A percentile compares a stretch with the other conserved stretches of the same genome.
Conservation (phyloP, 108 stramenopile species). For the Discostella pseudostelligera region DNA sequence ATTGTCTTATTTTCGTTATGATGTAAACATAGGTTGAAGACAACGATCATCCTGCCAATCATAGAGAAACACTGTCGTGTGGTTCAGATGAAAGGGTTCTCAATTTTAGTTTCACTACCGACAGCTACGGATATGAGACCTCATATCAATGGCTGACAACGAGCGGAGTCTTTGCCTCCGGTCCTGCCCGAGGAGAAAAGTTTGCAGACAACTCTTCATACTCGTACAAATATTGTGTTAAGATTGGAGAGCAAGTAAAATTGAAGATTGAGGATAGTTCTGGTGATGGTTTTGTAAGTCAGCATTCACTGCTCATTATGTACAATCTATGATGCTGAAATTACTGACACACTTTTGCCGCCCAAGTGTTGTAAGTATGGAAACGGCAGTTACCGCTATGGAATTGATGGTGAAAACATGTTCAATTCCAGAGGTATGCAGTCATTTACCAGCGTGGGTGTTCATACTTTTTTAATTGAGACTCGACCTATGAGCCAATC, state of each 20-base stretch:
- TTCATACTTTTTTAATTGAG: neutral
- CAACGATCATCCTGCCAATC: neutral
- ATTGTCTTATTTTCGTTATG: neutral
- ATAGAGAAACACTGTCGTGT: neutral
- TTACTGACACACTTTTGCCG: neutral
- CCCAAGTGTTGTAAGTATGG: slow-evolving; percentile 7
- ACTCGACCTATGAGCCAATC: neutral
- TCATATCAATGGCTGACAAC: neutral
- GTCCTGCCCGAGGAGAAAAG: neutral
- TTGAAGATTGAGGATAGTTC: slow-evolving; percentile 1
- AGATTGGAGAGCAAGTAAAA: neutral
- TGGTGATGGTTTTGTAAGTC: slow-evolving; percentile 4
- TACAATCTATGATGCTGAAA: neutral
- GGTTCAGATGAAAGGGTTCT: slow-evolving; percentile 8
- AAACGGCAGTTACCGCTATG: slow-evolving; percentile 11
- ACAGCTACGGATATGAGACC: slow-evolving; percentile 6
- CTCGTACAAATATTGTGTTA: slow-evolving; percentile 5
- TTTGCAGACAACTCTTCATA: slow-evolving; percentile 1
- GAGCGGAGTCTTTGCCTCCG: neutral
- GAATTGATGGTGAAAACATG: slow-evolving; percentile 5
- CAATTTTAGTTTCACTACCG: slow-evolving; percentile 4
- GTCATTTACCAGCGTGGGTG: neutral
- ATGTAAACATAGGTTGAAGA: neutral
- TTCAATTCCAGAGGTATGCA: neutral
- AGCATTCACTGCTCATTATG: neutral